Base-by-base conservation (phyloP, 441 rosid species). In the Gossypium schwendimanii region DNA sequence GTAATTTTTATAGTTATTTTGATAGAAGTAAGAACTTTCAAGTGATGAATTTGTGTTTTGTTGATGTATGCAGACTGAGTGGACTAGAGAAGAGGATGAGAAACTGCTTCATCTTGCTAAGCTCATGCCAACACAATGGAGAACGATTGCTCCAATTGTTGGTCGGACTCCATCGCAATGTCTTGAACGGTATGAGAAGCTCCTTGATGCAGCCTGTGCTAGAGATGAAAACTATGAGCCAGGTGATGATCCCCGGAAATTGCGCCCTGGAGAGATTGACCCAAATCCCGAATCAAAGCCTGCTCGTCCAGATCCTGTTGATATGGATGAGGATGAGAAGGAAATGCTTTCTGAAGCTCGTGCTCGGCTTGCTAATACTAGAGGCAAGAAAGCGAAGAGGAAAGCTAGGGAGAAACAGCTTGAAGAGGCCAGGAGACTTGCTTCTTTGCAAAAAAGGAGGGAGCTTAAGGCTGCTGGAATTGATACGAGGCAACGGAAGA, bases 321-420 rank as follows among this genome's bases (percentile, higher is more conserved):
- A 95, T 70, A 95, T 95, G 98, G 99, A 95, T 77, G 99, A 95
- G 85, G 99, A 93, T 65, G 99, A 95, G 84, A 95, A 95, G 83
- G 99, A 95, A 80, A 95, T 91, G 98, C 96, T 95, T 77, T 95
- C 99, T 50, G 99, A 95, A 86, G 98, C 98, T 9, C 87, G 99
- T 65, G 99, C 99, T 76, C 85, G 97, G 23, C 82, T 95, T 72
- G 98, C 98, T 14, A 95, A 95, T 77, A 95, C 98, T 47, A 84
- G 97, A 77, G 99, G 97, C 3, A 93, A 95, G 79, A 95, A 95
- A 84, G 99, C 99, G 3, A 95, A 91, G 77, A 82, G 99, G 76
- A 95, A 95, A 83, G 98, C 98, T 11, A 86, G 99, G 87, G 98
- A 95, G 84, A 95, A 93, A 67, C 99, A 93, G 77, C 97, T 93